A percentile compares a stretch with the other conserved stretches of the same genome.
These are phyloP conservation scores for Yamadazyma triangularis DNA, from an alignment of 1,139 yeast genomes.

Conservation along the genomic window DNA sequence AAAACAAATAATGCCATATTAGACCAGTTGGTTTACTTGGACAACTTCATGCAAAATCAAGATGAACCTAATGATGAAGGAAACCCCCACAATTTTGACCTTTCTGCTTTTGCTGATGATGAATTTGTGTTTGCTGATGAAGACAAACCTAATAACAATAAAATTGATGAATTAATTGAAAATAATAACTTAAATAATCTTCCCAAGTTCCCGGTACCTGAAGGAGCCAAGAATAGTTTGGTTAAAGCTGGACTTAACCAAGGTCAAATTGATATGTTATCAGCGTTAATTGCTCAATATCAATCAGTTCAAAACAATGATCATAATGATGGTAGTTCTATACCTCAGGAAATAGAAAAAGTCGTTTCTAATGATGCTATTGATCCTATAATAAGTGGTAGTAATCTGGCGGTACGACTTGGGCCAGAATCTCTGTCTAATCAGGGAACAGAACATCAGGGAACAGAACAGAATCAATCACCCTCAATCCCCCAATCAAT, in stretches of 20 bases:
- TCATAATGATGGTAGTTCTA: not conserved
- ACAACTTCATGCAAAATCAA: slow-evolving; percentile 52
- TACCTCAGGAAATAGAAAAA: too few species aligned
- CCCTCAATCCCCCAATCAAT: not conserved
- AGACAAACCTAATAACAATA: slow-evolving; percentile 48
- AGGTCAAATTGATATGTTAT: slow-evolving; percentile 66
- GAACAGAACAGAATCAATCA: not conserved
- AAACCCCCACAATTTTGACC: slow-evolving; percentile 65
- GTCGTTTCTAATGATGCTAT: slow-evolving; percentile 1
- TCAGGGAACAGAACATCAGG: too few species aligned
- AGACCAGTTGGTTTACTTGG: slow-evolving; percentile 74
- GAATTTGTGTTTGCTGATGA: slow-evolving; percentile 76
- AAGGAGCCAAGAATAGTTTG: slow-evolving; percentile 61
- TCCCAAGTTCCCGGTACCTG: slow-evolving; percentile 66
- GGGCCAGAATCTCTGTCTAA: too few species aligned
- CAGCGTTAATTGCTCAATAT: slow-evolving; percentile 70
- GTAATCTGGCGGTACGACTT: not conserved
- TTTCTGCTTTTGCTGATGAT: slow-evolving; percentile 79
- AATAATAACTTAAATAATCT: slow-evolving; percentile 17
- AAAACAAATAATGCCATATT: slow-evolving; percentile 42
- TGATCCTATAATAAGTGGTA: not conserved
- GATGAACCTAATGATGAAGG: slow-evolving; percentile 42
- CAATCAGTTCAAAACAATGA: slow-evolving; percentile 26
- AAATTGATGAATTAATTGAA: slow-evolving; percentile 12
- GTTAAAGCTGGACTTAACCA: slow-evolving; percentile 61